A percentile compares a stretch with the other conserved stretches of the same genome.
These are phyloP conservation scores for Aspergillus tamarii DNA, from an alignment of 2,329 filamentous ascomycete genomes.

Conservation along the genomic window DNA sequence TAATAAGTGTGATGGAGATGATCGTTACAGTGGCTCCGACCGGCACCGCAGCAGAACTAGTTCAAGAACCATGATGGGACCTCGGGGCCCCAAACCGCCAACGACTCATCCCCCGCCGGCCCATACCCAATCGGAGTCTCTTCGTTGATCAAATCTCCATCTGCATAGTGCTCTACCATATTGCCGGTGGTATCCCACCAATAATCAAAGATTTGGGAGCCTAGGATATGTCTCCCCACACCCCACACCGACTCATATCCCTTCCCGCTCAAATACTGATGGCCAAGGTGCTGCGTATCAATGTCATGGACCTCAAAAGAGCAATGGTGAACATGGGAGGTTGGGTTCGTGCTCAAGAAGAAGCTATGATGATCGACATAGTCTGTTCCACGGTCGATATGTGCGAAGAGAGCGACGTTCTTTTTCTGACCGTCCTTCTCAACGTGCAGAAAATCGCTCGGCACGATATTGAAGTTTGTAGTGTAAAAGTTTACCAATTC, in stretches of 20 bases:
- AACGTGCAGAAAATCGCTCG: constrained; percentile 35
- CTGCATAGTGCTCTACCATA: constrained; percentile 24
- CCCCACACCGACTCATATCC: constrained; percentile 41
- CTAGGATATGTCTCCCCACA: constrained; percentile 21
- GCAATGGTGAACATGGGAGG: constrained; percentile 53
- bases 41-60: constrained; percentile 7
- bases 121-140: constrained; percentile 38
- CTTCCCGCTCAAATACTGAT: constrained; percentile 53
- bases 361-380: constrained; percentile 58
- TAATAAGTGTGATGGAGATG: not conserved
- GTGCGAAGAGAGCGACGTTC: constrained; percentile 50
- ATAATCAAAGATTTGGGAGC: constrained; percentile 24
- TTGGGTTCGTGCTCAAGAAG: constrained; percentile 46
- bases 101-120: constrained; percentile 35
- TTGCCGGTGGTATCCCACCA: constrained; percentile 21
- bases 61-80: constrained; percentile 38
- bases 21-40: accelerated
- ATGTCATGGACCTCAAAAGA: constrained; percentile 58
- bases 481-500: constrained; percentile 33
- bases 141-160: constrained; percentile 18
- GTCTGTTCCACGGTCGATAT: constrained; percentile 53
- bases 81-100: constrained; percentile 42
- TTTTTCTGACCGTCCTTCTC: constrained; percentile 23
- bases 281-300: constrained; percentile 56
- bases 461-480: constrained; percentile 34